Evolutionary conservation across 495 filamentous ascomycete species (phyloP).

Genomic region (Penicillium simplicissimum): DNA sequence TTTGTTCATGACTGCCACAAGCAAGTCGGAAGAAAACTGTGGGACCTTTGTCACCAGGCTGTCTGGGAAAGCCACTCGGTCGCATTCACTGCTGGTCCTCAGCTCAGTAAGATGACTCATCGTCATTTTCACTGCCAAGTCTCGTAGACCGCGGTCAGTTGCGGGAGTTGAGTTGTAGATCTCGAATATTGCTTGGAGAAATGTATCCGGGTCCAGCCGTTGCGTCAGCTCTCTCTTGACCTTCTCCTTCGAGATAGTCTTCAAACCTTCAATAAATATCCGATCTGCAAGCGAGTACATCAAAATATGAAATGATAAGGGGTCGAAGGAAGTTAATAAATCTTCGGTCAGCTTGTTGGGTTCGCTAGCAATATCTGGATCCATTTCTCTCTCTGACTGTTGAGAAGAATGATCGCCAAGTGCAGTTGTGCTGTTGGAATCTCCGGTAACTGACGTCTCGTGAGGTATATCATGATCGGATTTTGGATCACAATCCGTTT

Average conservation of each 20-base stretch:
- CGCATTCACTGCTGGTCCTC: conserved; percentile 1
- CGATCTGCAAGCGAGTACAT: conserved; percentile 27
- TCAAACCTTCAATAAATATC: conserved; percentile 18
- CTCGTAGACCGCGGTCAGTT: conserved; percentile 34
- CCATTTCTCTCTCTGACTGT: neutral
- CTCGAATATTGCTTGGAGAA: conserved; percentile 29
- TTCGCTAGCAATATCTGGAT: neutral
- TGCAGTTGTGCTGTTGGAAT: neutral
- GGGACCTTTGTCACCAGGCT: conserved; percentile 12
- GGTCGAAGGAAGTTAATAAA: neutral
- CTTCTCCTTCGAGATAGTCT: conserved; percentile 16
- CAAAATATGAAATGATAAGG: conserved; percentile 12
- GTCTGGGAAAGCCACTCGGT: conserved; percentile 6
- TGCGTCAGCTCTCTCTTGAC: conserved; percentile 7
- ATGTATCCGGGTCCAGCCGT: conserved; percentile 19
- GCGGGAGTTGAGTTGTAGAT: conserved; percentile 37
- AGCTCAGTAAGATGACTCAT: conserved; percentile 18
- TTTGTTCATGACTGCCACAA: conserved; percentile 11
- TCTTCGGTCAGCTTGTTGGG: neutral
- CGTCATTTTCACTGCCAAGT: conserved; percentile 27
- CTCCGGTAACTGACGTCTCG: neutral
- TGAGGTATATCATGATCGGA: neutral
- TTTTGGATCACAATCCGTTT: neutral
- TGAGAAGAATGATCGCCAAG: neutral
- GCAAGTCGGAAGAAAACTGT: conserved; percentile 18